These are phyloP conservation scores for Meredithiella fracta DNA, from an alignment of 2,329 filamentous ascomycete species.

Conservation along the genomic window DNA sequence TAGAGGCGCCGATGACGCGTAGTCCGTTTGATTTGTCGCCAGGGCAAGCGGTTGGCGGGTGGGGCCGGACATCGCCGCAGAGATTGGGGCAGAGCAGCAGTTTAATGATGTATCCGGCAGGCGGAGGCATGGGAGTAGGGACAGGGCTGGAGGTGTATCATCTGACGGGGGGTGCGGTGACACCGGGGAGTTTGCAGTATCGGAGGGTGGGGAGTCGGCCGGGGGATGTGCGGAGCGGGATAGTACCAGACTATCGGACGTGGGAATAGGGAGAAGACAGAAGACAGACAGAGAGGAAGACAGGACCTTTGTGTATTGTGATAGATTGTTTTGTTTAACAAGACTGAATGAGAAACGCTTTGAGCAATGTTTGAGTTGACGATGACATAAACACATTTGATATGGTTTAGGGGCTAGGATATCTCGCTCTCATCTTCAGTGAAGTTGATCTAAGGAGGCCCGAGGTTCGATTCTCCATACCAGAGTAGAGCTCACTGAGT, in stretches of 20 bases:
- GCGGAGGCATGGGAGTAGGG: no score
- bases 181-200: constrained; percentile 66
- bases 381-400: no score
- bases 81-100: constrained; percentile 69
- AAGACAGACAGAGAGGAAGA: no score
- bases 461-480: constrained; percentile 18
- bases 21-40: constrained; percentile 45
- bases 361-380: no score
- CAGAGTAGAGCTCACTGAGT: no score
- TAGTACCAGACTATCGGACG: constrained; percentile 43
- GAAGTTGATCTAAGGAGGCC: no score
- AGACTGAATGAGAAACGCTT: no score
- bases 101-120: constrained; percentile 72
- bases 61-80: constrained; percentile 83
- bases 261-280: no score
- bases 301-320: no score
- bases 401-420: no score
- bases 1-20: neutral
- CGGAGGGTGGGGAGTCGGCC: constrained; percentile 53
- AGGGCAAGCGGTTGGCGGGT: constrained; percentile 70
- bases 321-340: no score
- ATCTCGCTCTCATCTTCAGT: no score
- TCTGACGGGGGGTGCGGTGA: constrained; percentile 33
- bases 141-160: constrained; percentile 50
- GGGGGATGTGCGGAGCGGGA: constrained; percentile 49